Evolutionary conservation across 345 rosid species (phyloP).

Genomic region (Hibiscus trionum): DNA sequence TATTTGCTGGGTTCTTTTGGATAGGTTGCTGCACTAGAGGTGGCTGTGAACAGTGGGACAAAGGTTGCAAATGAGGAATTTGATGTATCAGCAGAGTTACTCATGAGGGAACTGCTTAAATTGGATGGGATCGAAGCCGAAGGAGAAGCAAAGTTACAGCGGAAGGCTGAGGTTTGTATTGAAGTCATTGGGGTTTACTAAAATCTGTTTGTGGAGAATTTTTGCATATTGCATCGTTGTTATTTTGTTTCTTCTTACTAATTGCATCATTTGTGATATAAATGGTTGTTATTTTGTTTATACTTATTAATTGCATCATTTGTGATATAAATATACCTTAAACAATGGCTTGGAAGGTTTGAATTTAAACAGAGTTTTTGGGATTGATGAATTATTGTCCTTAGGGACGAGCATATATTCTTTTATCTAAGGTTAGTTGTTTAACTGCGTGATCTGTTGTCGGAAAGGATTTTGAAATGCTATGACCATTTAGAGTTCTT

Average conservation of each 20-base stretch:
- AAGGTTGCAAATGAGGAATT: not conserved
- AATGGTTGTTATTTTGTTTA: not conserved
- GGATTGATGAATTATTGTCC: not conserved
- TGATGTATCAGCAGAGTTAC: not conserved
- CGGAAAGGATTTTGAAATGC: not conserved
- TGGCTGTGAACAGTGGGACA: not conserved
- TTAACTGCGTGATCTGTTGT: not conserved
- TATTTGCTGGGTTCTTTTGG: not conserved
- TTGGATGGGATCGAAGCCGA: slow-evolving; percentile 33
- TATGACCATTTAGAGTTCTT: not conserved
- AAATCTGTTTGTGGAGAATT: not conserved
- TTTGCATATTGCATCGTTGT: not conserved
- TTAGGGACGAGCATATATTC: not conserved
- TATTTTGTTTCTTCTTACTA: not conserved
- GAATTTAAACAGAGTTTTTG: not conserved
- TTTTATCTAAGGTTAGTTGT: not conserved
- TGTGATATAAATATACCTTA: not conserved
- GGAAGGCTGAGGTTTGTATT: slow-evolving; percentile 79
- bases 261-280: not conserved
- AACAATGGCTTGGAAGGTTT: not conserved
- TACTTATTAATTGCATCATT: not conserved
- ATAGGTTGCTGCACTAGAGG: slow-evolving; percentile 43
- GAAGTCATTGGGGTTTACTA: not conserved
- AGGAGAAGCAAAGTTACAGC: slow-evolving; percentile 71
- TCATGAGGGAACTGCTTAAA: slow-evolving; percentile 12